Base-by-base conservation (phyloP, 768 basidiomycete genomes). In the Multifurca ochricompacta region DNA sequence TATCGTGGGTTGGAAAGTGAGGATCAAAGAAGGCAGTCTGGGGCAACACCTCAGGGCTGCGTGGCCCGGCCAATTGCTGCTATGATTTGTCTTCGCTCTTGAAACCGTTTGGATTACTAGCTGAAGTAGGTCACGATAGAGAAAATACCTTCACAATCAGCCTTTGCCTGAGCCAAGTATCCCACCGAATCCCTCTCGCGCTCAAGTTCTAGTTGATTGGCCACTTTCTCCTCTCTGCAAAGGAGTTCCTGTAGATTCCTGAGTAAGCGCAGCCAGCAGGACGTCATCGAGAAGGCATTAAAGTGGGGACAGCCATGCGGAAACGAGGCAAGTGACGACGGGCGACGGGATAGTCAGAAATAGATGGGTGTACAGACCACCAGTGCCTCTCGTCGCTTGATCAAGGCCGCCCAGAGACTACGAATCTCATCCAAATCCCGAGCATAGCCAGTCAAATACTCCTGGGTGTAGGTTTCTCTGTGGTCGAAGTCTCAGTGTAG, bases 131-230 rank as follows among this genome's bases (percentile, higher is more conserved):
- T 1, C 31, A 19, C 21, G 16, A 23, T 25, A 10, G 6, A 10
- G 25, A n/a, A 18, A 28, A 35, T 57, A 57, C 56, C 56, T 57
- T 57, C 50, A 31, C 50, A 52, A 41, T 57, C 51, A 8, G 37
- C 45, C 45, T 45, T 57, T 32, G 50, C 56, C 9, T 36, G 32
- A 18, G 39, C 6, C 40, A 57, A 42, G 40, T 47, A 19, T 18
- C 6, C 14, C 13, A 41, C 51, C 4, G 56, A 57, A 34, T 30
- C 28, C 21, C 16, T 57, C 40, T 57, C 51, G 41, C 56, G 56
- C 10, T 37, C 45, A 19, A 46, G 50, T 3, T 52, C 50, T 16
- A 47, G 28, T 3, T 57, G 45, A 6, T 25, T 51, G 32, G 34
- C 32, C 19, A 28, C 36, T 16, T 41, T 48, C 10, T 52, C 56